These are phyloP conservation scores for Artemisia tridentata DNA, from an alignment of 129 eudicot genomes.

Conservation along the genomic window DNA sequence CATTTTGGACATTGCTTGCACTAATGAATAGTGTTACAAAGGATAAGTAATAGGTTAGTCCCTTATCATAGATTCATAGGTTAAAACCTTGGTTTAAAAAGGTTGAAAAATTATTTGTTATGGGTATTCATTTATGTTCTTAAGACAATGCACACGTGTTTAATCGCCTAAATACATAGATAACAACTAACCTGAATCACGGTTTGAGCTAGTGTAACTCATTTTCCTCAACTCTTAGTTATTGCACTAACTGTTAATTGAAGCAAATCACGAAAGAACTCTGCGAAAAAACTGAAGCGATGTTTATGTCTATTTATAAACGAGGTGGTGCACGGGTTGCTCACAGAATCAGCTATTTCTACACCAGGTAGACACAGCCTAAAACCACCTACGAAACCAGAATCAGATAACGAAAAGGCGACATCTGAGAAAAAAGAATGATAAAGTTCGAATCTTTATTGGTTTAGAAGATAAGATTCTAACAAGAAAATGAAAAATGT, in stretches of 20 bases:
- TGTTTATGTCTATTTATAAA: constrained; percentile 47
- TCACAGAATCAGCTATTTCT: constrained; percentile 15
- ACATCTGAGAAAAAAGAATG: constrained; percentile 29
- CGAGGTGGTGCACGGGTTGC: constrained; percentile 1
- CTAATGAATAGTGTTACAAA: not conserved
- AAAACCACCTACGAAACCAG: constrained; percentile 36
- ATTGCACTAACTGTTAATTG: no score
- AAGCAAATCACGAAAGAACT: constrained; percentile 12
- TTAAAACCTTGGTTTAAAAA: no score
- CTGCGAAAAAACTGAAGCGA: constrained; percentile 35
- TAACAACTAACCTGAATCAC: constrained; percentile 48
- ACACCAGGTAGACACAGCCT: constrained; percentile 38
- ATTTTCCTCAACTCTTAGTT: constrained; percentile 26
- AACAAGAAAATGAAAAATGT: constrained; percentile 22
- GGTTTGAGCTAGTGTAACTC: constrained; percentile 52
- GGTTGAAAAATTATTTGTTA: no score
- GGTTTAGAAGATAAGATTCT: not conserved
- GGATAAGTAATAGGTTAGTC: not conserved
- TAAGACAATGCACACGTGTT: constrained; percentile 24
- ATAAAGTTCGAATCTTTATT: constrained; percentile 24
- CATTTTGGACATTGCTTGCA: no score
- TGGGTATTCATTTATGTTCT: not conserved
- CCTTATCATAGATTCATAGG: no score
- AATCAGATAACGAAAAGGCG: constrained; percentile 22
- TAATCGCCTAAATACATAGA: not conserved